Evolutionary conservation across 192 early-diverging fungal genomes (phyloP), one percentile per base, ranked within the genome.

Genomic region (Phlyctochytrium planicorne): DNA sequence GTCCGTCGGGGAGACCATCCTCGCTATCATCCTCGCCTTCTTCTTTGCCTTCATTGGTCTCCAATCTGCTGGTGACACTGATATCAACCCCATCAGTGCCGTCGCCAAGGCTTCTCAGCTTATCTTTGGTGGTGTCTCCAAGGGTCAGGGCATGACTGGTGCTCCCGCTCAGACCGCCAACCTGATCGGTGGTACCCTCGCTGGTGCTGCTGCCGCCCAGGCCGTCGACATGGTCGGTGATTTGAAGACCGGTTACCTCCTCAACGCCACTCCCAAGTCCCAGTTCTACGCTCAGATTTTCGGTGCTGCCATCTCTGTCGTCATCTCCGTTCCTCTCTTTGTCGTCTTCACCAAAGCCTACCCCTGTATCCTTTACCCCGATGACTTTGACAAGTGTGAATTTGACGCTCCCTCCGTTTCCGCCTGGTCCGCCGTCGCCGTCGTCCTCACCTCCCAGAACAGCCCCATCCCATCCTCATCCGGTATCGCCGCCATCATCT

Each of bases 21-120:
- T 93, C 24, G 87, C 91, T 0, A 80, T 95, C 3, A 53, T 86
- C 12, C 64, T 93, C 10, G 93, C 90, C 2, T 89, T 88, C 59
- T 70, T 94, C 0, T 66, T 95, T 56, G 84, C 87, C 6, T 84
- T 95, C 14, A 79, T 95, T 24, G 93, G 91, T 20, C 87, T 94
- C 4, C 85, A 92, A n/a, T 87, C 91, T 0, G 56, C 91, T 50
- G 93, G 92, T 30, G 88, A 89, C 12, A 94, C 92, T 0, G 93
- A 95, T 69, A 86, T 89, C 63, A 93, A 93, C 71, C 92, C 92
- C 0, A 89, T 92, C 14, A 85, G 85, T 14, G 89, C 91, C 35
- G 90, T 94, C 50, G 92, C 88, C 33, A 94, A 94, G 68, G 86
- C 92, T 29, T 89, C 88, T 27, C 93, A 94, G 75, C 85, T 94